These are phyloP conservation scores for Aspergillus felis DNA, from an alignment of 2,329 filamentous ascomycete genomes.

Conservation along the genomic window DNA sequence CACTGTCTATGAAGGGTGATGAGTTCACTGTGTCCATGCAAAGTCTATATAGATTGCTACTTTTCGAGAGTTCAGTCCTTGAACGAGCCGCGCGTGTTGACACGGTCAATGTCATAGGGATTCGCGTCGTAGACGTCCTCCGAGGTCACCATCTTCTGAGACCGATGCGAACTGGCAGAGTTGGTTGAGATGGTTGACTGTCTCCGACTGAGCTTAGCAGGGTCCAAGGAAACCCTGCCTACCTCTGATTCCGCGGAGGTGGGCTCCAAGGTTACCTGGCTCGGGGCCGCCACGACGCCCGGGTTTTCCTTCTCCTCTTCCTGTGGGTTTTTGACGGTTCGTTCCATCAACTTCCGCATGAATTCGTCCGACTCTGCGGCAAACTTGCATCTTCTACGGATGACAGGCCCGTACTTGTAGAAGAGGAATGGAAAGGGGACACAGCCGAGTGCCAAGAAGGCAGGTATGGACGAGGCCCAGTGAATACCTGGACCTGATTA, in stretches of 20 bases:
- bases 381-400: conserved; percentile 36
- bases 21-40: background rate
- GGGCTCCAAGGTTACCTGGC: background rate
- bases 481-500: conserved; percentile 30
- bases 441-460: conserved; percentile 40
- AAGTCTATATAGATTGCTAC: background rate
- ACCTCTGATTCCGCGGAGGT: background rate
- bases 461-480: conserved; percentile 45
- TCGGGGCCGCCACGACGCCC: conserved; percentile 1
- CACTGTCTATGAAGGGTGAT: background rate
- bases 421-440: conserved; percentile 41
- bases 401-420: conserved; percentile 36
- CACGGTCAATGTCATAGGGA: conserved; percentile 11
- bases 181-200: background rate
- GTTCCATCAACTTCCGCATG: conserved; percentile 20
- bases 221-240: background rate
- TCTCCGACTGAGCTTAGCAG: background rate
- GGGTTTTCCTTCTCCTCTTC: background rate
- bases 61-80: background rate
- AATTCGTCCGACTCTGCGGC: conserved; percentile 31
- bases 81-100: conserved; percentile 10
- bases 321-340: conserved; percentile 3
- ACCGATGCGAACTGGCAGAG: background rate
- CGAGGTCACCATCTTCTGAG: background rate
- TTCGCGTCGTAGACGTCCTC: conserved; percentile 10